A percentile compares a stretch with the other conserved stretches of the same genome.
Evolutionary conservation across 495 filamentous ascomycete species (phyloP).

Genomic region (Thermothielavioides terrestris): DNA sequence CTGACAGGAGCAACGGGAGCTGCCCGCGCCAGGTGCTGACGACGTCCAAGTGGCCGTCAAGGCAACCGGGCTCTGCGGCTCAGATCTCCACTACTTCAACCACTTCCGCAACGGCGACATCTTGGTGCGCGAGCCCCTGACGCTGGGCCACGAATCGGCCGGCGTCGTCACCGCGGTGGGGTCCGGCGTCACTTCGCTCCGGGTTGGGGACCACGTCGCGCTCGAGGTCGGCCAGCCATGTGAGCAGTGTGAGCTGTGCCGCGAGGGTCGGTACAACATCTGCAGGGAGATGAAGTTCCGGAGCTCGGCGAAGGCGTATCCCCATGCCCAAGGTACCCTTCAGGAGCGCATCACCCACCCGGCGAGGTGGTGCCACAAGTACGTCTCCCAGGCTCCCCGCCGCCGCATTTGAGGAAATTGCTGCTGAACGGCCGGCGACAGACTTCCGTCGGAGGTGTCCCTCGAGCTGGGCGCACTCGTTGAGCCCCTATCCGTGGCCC

Average conservation of each 20-base stretch:
- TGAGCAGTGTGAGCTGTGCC: conserved; percentile 56
- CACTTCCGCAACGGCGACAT: conserved; percentile 62
- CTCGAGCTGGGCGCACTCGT: conserved; percentile 64
- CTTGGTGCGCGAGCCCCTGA: conserved; percentile 52
- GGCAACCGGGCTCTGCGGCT: conserved; percentile 58
- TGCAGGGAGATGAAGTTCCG: conserved; percentile 72
- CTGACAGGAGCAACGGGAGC: conserved; percentile 38
- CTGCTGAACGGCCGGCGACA: conserved; percentile 9
- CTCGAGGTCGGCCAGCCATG: conserved; percentile 82
- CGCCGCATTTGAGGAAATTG: background rate
- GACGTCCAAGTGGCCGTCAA: conserved; percentile 52
- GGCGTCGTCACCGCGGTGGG: conserved; percentile 49
- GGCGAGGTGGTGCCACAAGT: conserved; percentile 57
- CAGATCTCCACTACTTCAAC: conserved; percentile 60
- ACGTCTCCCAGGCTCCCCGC: conserved; percentile 11
- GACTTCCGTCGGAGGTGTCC: conserved; percentile 53
- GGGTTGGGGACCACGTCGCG: conserved; percentile 64
- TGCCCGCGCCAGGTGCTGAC: conserved; percentile 33
- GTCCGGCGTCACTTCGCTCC: conserved; percentile 34
- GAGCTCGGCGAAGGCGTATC: conserved; percentile 67
- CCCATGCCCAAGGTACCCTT: conserved; percentile 75
- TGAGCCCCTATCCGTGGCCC: conserved; percentile 71
- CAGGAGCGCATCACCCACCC: conserved; percentile 74
- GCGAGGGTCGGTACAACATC: conserved; percentile 71
- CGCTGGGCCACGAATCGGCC: conserved; percentile 54